These are phyloP conservation scores for Nemania serpens DNA, from an alignment of 2,329 filamentous ascomycete species.

Conservation along the genomic window DNA sequence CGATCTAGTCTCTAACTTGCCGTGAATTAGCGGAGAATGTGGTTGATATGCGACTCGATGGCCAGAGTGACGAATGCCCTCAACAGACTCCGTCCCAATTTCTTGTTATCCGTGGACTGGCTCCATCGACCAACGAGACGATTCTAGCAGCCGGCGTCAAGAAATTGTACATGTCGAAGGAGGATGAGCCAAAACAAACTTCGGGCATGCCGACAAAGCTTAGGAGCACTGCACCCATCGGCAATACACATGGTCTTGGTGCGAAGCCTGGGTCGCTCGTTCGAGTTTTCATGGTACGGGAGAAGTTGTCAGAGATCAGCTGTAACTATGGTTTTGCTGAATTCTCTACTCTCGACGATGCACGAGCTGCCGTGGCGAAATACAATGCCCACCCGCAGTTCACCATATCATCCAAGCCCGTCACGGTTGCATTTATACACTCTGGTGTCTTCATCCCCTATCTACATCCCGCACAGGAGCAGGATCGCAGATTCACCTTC, in stretches of 20 bases:
- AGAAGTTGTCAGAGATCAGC: conserved; percentile 71
- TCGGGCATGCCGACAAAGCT: conserved; percentile 56
- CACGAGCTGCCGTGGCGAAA: conserved; percentile 73
- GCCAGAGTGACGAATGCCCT: conserved; percentile 53
- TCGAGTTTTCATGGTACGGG: conserved; percentile 76
- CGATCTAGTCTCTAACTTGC: not conserved
- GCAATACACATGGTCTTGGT: conserved; percentile 64
- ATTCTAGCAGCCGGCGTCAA: conserved; percentile 73
- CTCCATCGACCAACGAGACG: conserved; percentile 72
- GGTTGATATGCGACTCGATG: conserved; percentile 50
- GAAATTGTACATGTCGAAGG: conserved; percentile 68
- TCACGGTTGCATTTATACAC: conserved; percentile 76
- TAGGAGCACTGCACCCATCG: conserved; percentile 62
- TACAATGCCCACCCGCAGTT: conserved; percentile 75
- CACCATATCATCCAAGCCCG: conserved; percentile 74
- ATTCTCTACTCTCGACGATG: conserved; percentile 77
- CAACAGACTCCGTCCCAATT: conserved; percentile 71
- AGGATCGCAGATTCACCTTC: conserved; percentile 69
- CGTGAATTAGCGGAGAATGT: conserved; percentile 37
- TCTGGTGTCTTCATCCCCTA: conserved; percentile 84
- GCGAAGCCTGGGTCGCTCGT: conserved; percentile 76
- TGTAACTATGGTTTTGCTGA: conserved; percentile 86
- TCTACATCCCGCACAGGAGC: conserved; percentile 59
- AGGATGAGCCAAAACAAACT: conserved; percentile 53
- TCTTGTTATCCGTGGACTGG: conserved; percentile 73